Base-by-base conservation (phyloP, 1,284 basidiomycete genomes). In the Ustilago loliicola region DNA sequence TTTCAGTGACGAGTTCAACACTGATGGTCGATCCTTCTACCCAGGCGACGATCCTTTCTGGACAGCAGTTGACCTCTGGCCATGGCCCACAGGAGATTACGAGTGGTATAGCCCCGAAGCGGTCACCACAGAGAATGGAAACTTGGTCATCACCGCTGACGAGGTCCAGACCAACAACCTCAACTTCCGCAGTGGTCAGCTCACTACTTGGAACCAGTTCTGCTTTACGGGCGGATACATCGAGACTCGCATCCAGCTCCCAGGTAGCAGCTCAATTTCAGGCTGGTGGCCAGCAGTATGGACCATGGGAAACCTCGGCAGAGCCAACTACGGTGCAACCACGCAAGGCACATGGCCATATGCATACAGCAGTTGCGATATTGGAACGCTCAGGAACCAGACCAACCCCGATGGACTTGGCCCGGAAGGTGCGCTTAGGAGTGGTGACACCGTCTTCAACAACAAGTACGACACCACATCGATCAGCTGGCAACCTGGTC, bases 181-280 rank as follows among this genome's bases (percentile, higher is more conserved):
- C 72, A 87, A 93, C 80, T 85, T 85, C 76, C 81, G 89, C 90
- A 11, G 94, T 38, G 89, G 88, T 27, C 88, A 89, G 87, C 76
- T 89, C 13, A 88, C 88, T 62, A 86, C 87, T 0, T 89, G 94
- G 94, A 95, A 95, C 86, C 94, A 97, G 86, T 93, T 98, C 72
- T 97, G 96, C 88, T 98, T 96, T 87, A 96, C 92, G 3, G 94
- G 93, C 0, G 96, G 95, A 1, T 95, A 95, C 84, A 89, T 98
- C 64, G 94, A 96, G 85, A 90, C 62, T 3, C 67, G 79, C 5
- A 91, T 95, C n/a, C 90, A 90, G n/a, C 88, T 98, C 9, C 96
- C 96, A 0, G 96, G 96, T 0, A 87, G 87, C 19, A 91, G 90
- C 81, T 89, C 89, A 63, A 83, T 86, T 7, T 82, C 86, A n/a